phyloP scores from a whole-genome alignment of 371 early-diverging fungal species.

The Blastocladiella emersonii region DNA sequence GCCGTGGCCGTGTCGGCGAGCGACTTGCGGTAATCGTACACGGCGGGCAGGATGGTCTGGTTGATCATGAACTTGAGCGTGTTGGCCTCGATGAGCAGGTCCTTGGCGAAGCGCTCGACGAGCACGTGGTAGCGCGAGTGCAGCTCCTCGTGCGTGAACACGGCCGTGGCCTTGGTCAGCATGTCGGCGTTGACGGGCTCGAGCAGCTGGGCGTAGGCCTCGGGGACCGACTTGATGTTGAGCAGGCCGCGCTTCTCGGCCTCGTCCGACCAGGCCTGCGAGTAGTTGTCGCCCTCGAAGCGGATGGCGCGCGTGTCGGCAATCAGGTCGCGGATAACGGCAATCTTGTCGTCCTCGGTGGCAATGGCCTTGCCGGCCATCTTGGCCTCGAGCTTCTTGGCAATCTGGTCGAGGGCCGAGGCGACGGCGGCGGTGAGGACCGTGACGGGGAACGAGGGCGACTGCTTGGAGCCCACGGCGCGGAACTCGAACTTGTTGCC shows the following conservation, averaged over 20 bases:
- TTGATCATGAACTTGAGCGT: constrained; percentile 69
- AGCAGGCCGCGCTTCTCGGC: constrained; percentile 71
- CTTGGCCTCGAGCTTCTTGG: constrained; percentile 37
- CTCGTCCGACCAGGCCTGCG: constrained; percentile 38
- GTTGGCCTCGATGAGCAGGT: constrained; percentile 83
- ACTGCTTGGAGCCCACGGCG: constrained; percentile 95
- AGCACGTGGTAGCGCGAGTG: constrained; percentile 86
- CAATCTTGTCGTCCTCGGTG: constrained; percentile 71
- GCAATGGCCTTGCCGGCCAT: constrained; percentile 11
- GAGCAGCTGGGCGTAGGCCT: constrained; percentile 68
- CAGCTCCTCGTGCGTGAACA: constrained; percentile 77
- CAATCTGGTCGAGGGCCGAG: constrained; percentile 57
- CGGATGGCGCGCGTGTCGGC: constrained; percentile 67
- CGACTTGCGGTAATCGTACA: constrained; percentile 70
- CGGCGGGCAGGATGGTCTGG: constrained; percentile 77
- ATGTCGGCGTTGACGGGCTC: constrained; percentile 54
- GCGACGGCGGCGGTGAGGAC: constrained; percentile 87
- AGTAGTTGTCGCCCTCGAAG: constrained; percentile 95
- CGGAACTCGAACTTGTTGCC: constrained; percentile 99
- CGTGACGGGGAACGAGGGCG: constrained; percentile 87
- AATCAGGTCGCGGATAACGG: constrained; percentile 73
- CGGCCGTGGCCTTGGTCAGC: constrained; percentile 55
- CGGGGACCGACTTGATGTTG: constrained; percentile 76
- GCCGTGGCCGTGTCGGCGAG: constrained; percentile 59
- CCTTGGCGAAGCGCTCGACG: constrained; percentile 82